These are phyloP conservation scores for Corymbia maculata DNA, from an alignment of 345 rosid genomes.

Conservation along the genomic window DNA sequence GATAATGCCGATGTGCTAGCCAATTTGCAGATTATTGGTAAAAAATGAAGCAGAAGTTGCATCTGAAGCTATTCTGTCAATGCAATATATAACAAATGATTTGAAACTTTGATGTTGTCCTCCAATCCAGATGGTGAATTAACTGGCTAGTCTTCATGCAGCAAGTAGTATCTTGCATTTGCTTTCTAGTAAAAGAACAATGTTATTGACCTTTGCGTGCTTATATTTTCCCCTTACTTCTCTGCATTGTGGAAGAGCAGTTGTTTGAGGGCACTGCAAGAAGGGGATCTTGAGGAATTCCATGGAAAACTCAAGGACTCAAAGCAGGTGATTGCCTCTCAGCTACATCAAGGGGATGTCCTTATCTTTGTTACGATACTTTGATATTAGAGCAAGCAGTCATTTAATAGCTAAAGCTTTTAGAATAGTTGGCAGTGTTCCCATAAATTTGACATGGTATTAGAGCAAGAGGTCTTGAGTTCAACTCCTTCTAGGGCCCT, in stretches of 20 bases:
- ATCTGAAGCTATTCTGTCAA: background rate
- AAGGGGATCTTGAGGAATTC: constrained; percentile 73
- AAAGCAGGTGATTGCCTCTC: constrained; percentile 49
- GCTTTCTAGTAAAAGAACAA: background rate
- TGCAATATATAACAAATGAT: background rate
- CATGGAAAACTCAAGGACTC: constrained; percentile 43
- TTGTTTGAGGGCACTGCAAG: constrained; percentile 80
- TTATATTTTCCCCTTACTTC: background rate
- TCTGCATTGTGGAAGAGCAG: constrained; percentile 27
- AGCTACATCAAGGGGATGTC: background rate
- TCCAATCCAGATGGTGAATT: background rate
- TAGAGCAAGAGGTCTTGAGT: background rate
- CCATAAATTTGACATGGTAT: background rate
- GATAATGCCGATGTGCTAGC: background rate
- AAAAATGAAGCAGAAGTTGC: background rate
- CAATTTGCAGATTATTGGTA: background rate
- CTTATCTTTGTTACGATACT: background rate
- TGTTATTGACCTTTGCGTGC: background rate
- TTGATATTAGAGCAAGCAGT: background rate
- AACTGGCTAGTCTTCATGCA: background rate
- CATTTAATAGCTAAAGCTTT: background rate
- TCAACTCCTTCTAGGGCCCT: background rate
- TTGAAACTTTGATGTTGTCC: background rate
- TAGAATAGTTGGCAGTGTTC: background rate
- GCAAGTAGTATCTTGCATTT: background rate